A percentile compares a stretch with the other conserved stretches of the same genome.
Conservation (phyloP, 2,329 filamentous ascomycete genomes). For the Paecilomyces fulvus region DNA sequence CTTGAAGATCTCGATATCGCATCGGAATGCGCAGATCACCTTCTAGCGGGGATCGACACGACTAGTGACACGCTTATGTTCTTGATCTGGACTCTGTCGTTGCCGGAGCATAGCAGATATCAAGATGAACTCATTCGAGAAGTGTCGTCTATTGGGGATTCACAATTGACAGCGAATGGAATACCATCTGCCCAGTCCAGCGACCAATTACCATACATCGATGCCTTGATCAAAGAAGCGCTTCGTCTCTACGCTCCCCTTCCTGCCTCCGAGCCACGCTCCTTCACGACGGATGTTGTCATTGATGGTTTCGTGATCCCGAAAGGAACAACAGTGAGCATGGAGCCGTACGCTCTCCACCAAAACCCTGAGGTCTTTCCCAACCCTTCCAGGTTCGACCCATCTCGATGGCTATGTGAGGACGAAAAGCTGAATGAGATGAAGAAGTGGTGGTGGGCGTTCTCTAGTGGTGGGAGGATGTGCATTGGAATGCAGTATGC, state of each 20-base stretch:
- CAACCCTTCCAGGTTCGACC: conserved; percentile 19
- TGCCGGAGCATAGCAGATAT: conserved; percentile 31
- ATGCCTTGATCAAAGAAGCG: conserved; percentile 45
- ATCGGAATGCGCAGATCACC: conserved; percentile 46
- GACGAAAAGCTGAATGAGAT: conserved; percentile 15
- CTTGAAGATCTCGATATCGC: conserved; percentile 42
- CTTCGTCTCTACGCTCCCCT: conserved; percentile 43
- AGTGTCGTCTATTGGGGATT: conserved; percentile 21
- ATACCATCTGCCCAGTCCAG: conserved; percentile 27
- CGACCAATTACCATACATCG: conserved; percentile 37
- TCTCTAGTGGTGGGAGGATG: conserved; percentile 34
- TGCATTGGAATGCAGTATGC: conserved; percentile 29
- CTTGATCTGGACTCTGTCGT: conserved; percentile 42
- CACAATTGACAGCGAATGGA: conserved; percentile 16
- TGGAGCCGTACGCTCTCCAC: conserved; percentile 25
- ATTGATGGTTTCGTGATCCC: conserved; percentile 30
- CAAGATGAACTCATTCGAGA: conserved; percentile 41
- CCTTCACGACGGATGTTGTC: conserved; percentile 15
- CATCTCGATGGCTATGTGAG: conserved; percentile 22
- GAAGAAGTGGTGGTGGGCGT: conserved; percentile 31
- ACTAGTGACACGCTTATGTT: conserved; percentile 47
- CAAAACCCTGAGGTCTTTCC: conserved; percentile 24
- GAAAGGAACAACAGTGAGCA: conserved; percentile 22
- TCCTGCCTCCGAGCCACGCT: conserved; percentile 42
- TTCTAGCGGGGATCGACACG: conserved; percentile 47